Evolutionary conservation across 106 monocot species (phyloP), one percentile per base, ranked within the genome.

Genomic region (Dendrobium officinale): DNA sequence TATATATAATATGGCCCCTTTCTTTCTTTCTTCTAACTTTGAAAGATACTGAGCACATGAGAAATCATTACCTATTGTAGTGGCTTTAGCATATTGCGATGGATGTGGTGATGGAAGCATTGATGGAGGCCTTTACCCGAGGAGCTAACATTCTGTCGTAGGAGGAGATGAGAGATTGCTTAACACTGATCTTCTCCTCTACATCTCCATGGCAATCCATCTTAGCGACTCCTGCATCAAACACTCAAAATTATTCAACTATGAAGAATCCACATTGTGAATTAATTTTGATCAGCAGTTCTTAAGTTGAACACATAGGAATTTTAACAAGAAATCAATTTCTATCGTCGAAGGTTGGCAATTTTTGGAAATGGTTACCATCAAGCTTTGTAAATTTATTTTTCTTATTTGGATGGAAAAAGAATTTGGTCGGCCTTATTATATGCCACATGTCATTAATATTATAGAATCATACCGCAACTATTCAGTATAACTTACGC

Each of bases 91-190:
- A 72, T 79, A 56, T 33, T n/a, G 41, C 55, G 6, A 27, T 9
- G 42, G 77, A 81, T 43, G 77, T 75, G 67, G 72, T 24, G 18
- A 73, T 13, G 26, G 86, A 29, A 19, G 86, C 79, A 80, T 77
- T 24, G 13, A 73, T 15, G 26, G 86, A n/a, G 24, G 86, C 79
- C 82, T 77, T 96, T 26, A 90, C 83, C 26, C 70, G 83, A 0
- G 94, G 90, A 67, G 87, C 94, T 26, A 97, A 15, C 26, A 83
- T 42, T 82, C 67, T 79, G 76, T 86, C 88, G 87, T 92, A 94
- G 5, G 92, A 90, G 8, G 82, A 77, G 68, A 89, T 79, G n/a
- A 97, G 70, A 45, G 78, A 55, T 47, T 88, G 87, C 84, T 89
- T 94, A 73, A 92, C 83, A 67, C 55, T 83, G 5, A 86, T 75